Evolutionary conservation across 2,329 filamentous ascomycete genomes (phyloP), one percentile per base, ranked within the genome.

Genomic region (Herpotrichia juniperi): DNA sequence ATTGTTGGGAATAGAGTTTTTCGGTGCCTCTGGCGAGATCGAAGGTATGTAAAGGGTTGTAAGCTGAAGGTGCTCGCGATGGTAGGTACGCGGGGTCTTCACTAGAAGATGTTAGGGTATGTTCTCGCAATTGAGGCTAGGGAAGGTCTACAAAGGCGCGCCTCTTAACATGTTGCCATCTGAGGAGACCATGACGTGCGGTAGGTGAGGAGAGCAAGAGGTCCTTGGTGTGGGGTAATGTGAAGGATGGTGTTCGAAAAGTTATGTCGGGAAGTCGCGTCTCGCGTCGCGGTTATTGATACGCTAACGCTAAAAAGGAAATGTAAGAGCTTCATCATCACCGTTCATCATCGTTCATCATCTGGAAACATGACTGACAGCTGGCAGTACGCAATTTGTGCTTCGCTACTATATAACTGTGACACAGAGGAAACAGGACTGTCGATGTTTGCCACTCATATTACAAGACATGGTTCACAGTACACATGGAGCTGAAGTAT

Each of bases 1-100:
- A 99, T 76, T 99, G 94, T 73, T 97, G 94, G 72, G 93, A 82
- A 73, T 97, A 99, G 48, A 92, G 88, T 56, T 81, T 80, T 30
- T 80, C 76, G 35, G 79, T 74, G 22, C 83, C 83, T 57, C 79
- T 87, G 21, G 89, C 83, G 9, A 97, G 84, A 43, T 79, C 78
- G 74, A 92, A 97, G 7, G 87, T 89, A 48, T 86, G 78, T 24
- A 96, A 81, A 0, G 93, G 87, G 50, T 85, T 87, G 79, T 97
- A 97, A 49, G 75, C 64, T 2, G 84, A 87, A 17, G 79, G 59
- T 37, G 58, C 50, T 56, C 71, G 63, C 37, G 56, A 53, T 10
- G 61, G 57, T 22, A 56, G 48, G 24, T 54, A 50, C 32, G 65
- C 53, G 45, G 64, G 57, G 55, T 69, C 66, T 46, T 57, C 59